Percentiles rank a stretch among this genome's conserved stretches.
These are phyloP conservation scores for Talaromyces adpressus DNA, from an alignment of 495 filamentous ascomycete genomes.

Conservation along the genomic window DNA sequence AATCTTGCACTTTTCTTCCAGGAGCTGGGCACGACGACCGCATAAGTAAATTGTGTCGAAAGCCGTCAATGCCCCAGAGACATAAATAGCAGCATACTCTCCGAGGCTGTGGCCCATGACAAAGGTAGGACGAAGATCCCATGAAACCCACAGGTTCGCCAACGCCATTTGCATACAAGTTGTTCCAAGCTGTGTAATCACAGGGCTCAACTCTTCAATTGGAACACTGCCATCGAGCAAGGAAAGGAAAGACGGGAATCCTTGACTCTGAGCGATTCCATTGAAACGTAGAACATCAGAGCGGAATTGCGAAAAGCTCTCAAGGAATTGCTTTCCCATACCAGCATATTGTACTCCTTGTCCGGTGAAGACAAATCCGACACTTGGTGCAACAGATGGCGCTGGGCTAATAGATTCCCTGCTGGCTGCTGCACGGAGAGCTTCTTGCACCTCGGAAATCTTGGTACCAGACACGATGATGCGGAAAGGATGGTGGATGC, in stretches of 20 bases:
- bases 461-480: slow-evolving; percentile 48
- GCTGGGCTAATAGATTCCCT: slow-evolving; percentile 31
- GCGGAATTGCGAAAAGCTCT: slow-evolving; percentile 52
- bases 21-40: slow-evolving; percentile 68
- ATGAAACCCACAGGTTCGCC: slow-evolving; percentile 69
- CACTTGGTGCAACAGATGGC: slow-evolving; percentile 34
- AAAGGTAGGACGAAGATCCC: slow-evolving; percentile 67
- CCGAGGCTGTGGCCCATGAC: slow-evolving; percentile 84
- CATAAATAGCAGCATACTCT: slow-evolving; percentile 81
- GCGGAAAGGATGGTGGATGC: slow-evolving; percentile 76
- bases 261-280: slow-evolving; percentile 58
- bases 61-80: slow-evolving; percentile 70
- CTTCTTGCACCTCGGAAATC: slow-evolving; percentile 12
- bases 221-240: slow-evolving; percentile 47
- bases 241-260: slow-evolving; percentile 58
- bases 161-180: slow-evolving; percentile 81
- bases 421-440: slow-evolving; percentile 15
- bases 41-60: slow-evolving; percentile 77
- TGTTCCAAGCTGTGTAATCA: slow-evolving; percentile 71
- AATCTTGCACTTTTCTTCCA: slow-evolving; percentile 61
- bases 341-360: slow-evolving; percentile 45
- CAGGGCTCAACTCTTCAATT: slow-evolving; percentile 55
- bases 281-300: slow-evolving; percentile 61
- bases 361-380: slow-evolving; percentile 47
- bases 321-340: slow-evolving; percentile 59